Evolutionary conservation across 2,329 filamentous ascomycete species (phyloP), one percentile per base, ranked within the genome.

Genomic region (Sarocladium kiliense): DNA sequence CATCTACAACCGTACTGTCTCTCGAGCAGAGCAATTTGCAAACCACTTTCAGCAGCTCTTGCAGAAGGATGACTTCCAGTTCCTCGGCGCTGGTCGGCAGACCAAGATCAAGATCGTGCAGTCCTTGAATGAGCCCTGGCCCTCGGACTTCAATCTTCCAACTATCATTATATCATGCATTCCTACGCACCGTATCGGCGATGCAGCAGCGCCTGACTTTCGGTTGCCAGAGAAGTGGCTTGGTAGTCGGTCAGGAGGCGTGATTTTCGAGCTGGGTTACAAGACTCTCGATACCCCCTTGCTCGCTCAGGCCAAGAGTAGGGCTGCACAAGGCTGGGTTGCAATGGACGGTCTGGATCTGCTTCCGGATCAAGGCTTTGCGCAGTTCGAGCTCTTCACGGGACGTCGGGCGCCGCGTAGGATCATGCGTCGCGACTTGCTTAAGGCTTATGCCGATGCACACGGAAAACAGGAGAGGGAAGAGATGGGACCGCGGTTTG

Each of bases 341-440:
- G 77, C 88, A 18, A 82, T 91, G 68, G 87, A 91, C 63, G 88
- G 88, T 0, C 72, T 92, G 12, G 88, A 92, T 62, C 77, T 91
- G 47, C 69, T 93, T 14, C 87, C 87, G 0, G 89, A 92, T 66
- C 88, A 92, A 65, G 89, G 86, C 0, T 89, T 89, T 68, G 88
- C 88, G 1, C 88, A 92, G 63, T 93, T 92, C 64, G 89, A 93
- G 68, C 70, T 92, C 2, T 90, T 92, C 66, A 91, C 88, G 0
- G 88, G 88, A 0, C 77, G 67, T 7, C 58, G 68, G 50, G 68
- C 70, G 0, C 69, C 69, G 3, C 79, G 88, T 25, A 74, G 82
- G 44, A 68, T 88, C 36, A 92, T 93, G 88, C 79, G 86, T 58
- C 75, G 81, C 41, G 84, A 85, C 62, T 84, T 87, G 12, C 71